Conservation (phyloP, 768 basidiomycete species). For the Tricholoma terreum region DNA sequence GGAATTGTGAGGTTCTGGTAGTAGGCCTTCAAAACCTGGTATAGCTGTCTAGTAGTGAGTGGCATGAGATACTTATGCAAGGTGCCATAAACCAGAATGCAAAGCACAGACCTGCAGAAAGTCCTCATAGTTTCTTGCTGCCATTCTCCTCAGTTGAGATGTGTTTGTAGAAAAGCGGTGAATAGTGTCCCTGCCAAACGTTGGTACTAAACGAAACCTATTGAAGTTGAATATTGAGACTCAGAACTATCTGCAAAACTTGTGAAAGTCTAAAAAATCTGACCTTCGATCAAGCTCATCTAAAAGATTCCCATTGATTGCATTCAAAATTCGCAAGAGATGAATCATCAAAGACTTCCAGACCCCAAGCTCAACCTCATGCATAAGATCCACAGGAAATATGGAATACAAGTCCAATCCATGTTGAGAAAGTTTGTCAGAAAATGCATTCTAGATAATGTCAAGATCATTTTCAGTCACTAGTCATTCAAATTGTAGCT, state of each 20-base stretch:
- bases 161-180: background rate
- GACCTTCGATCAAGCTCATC: slow-evolving; percentile 24
- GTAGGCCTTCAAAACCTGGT: no score
- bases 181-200: slow-evolving; percentile 4
- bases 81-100: background rate
- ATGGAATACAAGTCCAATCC: slow-evolving; percentile 23
- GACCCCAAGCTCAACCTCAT: no score
- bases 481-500: no score
- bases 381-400: no score
- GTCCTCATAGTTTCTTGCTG: slow-evolving; percentile 3
- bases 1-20: no score
- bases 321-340: slow-evolving; percentile 28
- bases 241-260: background rate
- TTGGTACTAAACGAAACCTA: slow-evolving; percentile 5
- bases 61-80: background rate
- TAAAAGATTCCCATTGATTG: slow-evolving; percentile 5
- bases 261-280: background rate
- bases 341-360: no score
- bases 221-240: background rate
- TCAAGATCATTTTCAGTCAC: no score
- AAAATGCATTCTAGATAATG: no score
- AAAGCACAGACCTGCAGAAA: slow-evolving; percentile 2
- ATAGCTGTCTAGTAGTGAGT: background rate
- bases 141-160: background rate
- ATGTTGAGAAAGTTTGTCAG: no score